Percentiles rank a stretch among this genome's conserved stretches.
These are phyloP conservation scores for Salvia rosmarinus DNA, from an alignment of 257 asterid species.

Conservation along the genomic window DNA sequence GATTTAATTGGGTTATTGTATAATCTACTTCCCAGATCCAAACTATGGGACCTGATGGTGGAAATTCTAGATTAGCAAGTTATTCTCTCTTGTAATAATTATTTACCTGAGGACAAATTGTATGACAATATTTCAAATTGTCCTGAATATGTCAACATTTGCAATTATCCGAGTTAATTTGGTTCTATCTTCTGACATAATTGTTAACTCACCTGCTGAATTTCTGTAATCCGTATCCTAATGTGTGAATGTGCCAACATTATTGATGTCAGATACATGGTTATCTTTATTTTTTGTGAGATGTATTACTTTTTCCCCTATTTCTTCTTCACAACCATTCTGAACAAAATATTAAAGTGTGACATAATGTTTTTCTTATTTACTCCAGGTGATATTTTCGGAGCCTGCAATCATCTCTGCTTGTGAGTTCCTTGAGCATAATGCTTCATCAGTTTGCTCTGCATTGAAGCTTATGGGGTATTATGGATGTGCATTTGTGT, in stretches of 20 bases:
- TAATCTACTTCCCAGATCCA: neutral
- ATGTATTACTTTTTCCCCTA: neutral
- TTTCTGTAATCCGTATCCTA: neutral
- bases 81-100: neutral
- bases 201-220: neutral
- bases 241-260: neutral
- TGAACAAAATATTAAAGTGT: neutral
- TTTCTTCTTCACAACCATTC: neutral
- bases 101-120: neutral
- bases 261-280: slow-evolving; percentile 25
- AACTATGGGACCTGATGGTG: neutral
- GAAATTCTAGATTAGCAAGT: neutral
- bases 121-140: neutral
- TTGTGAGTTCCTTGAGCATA: slow-evolving; percentile 96
- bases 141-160: neutral
- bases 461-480: slow-evolving; percentile 83
- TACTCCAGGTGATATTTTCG: slow-evolving; percentile 75
- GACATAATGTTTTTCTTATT: slow-evolving; percentile 16
- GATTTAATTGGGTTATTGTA: too few species aligned
- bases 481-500: slow-evolving; percentile 33
- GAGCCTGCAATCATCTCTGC: slow-evolving; percentile 53
- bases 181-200: neutral
- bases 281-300: neutral
- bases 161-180: neutral
- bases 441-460: slow-evolving; percentile 76